Evolutionary conservation across 345 rosid species (phyloP), one percentile per base, ranked within the genome.

Genomic region (Eucalyptus dawsonii): DNA sequence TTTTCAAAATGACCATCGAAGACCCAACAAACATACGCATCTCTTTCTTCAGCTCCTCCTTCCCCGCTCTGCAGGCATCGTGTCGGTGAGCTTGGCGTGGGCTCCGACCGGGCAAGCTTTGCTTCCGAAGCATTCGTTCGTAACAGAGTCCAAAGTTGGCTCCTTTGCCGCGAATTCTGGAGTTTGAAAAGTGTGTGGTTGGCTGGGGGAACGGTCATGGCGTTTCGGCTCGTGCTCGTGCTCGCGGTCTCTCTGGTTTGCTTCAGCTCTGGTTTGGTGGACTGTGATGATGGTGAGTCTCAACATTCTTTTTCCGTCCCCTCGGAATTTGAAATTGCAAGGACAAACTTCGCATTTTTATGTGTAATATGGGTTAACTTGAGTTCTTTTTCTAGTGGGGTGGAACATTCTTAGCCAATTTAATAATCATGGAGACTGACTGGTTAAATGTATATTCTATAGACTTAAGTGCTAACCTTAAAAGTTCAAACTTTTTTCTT

Each of bases 281-380:
- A 87, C 54, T 95, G 97, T 13, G 98, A 96, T 9, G 96, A 98
- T 42, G 99, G 99, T 96, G 89, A 94, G 98, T n/a, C 21, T 72
- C 5, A 3, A 42, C 72, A 40, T 19, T 58, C 85, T n/a, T 65
- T 88, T 92, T 89, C 15, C 12, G 8, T 51, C 6, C 50, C 58
- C 31, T 54, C 47, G 19, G 49, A 37, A 76, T 76, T 76, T 72
- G 40, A 37, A 72, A 72, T 11, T 6, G 83, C 45, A 3, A 72
- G 83, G 83, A 72, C 25, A 21, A 72, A 72, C 45, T 37, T 21
- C 14, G 45, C 45, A 11, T 72, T 72, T 72, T 72, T 37, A 34
- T 37, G 25, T 19, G 27, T 72, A 37, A 72, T 19, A 72, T 72
- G 27, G 81, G 15, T 37, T 17, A 72, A 37, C 45, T 19, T 2